phyloP scores from a whole-genome alignment of 495 filamentous ascomycete species.

The Podospora bellae-mahoneyi region DNA sequence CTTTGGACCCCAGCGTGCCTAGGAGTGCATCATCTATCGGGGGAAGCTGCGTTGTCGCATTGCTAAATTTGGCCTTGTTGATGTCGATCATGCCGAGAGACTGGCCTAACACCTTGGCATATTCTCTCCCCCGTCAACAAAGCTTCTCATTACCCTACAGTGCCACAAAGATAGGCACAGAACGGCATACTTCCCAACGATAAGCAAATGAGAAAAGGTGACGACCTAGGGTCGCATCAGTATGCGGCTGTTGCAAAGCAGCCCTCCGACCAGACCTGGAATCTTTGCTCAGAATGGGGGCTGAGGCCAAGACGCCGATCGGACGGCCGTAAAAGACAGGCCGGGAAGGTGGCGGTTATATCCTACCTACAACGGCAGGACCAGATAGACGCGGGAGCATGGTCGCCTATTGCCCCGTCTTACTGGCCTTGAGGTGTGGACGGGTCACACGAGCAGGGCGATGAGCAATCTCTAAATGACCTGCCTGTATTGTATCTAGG shows the following conservation, averaged over 20 bases:
- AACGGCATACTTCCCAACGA: too few relatives aligned
- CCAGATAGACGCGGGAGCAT: not conserved
- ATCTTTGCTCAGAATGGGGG: not conserved
- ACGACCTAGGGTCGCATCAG: too few relatives aligned
- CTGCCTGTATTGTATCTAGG: not conserved
- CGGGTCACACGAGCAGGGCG: not conserved
- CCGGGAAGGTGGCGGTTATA: not conserved
- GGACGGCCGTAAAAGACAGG: not conserved
- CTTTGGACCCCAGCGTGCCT: too few relatives aligned
- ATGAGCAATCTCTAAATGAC: not conserved
- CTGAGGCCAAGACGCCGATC: not conserved
- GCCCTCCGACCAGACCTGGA: not conserved
- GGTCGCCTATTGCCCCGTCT: not conserved
- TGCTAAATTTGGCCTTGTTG: not conserved
- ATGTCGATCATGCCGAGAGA: not conserved
- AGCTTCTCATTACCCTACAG: too few relatives aligned
- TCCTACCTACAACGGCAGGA: not conserved
- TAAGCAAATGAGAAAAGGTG: too few relatives aligned
- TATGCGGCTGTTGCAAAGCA: not conserved
- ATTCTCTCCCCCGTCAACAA: too few relatives aligned
- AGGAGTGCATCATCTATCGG: too few relatives aligned
- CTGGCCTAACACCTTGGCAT: too few relatives aligned
- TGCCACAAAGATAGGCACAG: too few relatives aligned
- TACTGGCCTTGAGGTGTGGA: not conserved
- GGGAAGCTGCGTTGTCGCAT: not conserved